Evolutionary conservation across 495 filamentous ascomycete species (phyloP), one percentile per base, ranked within the genome.

Genomic region (Trichoderma virens): DNA sequence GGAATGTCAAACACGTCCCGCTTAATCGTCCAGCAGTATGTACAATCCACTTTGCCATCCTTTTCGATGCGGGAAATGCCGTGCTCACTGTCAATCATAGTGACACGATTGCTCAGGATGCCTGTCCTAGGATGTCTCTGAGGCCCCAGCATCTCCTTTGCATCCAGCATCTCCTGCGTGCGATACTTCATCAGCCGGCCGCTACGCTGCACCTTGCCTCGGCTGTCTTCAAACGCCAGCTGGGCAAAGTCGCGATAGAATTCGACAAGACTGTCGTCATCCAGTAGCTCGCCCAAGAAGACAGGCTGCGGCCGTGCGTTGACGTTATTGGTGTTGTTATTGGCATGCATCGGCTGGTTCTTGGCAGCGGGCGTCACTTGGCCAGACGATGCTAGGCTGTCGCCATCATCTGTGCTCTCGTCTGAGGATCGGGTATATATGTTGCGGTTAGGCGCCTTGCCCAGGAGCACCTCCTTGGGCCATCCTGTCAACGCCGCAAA

Each of bases 1-100:
- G 94, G 94, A 74, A 98, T 97, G 75, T 97, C 94, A 78, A 98
- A 98, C 56, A 94, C 90, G 75, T 98, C 94, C 65, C 94, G 81
- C 80, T 93, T 94, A 64, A 98, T 92, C 66, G 90, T 92, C 93
- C 94, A 98, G 78, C 89, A 93, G 76, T 92, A 95, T 69, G 86
- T 91, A 79, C 92, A 97, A 71, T 96, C 90, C 60, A 98, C 87
- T 75, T 92, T 93, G 65, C 93, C 94, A 66, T 96, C 92, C 71
- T 86, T 89, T 73, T 89, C 87, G 1, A 92, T 87, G 54, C 91
- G 80, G 43, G 85, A 84, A 61, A 94, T 89, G 0, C 85, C 90
- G 66, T 87, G 85, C 72, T 95, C 87, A 51, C 88, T 87, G 63
- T 88, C 86, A 69, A 93, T 90, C 67, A 79, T 80, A 4, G 79